A percentile compares a stretch with the other conserved stretches of the same genome.
Evolutionary conservation across 768 basidiomycete species (phyloP).

Genomic region (Hypholoma sublateritium): DNA sequence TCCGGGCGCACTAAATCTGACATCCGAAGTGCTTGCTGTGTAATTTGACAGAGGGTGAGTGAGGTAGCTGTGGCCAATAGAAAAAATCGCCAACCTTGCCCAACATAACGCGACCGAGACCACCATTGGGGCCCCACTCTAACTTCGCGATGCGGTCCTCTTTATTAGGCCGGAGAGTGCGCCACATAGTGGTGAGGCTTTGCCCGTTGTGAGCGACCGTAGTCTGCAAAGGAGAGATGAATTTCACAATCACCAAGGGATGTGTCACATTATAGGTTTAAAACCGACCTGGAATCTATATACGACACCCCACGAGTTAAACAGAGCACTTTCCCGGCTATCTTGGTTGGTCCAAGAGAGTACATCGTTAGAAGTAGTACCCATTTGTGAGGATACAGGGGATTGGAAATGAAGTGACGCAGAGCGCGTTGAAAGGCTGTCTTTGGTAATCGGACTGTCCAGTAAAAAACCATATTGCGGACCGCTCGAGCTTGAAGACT

Average conservation of each 20-base stretch:
- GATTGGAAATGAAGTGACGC: conserved; percentile 17
- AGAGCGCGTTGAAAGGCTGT: conserved; percentile 27
- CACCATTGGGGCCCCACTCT: conserved; percentile 83
- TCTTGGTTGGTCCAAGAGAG: conserved; percentile 89
- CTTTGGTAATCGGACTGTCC: too few relatives aligned
- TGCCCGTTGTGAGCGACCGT: conserved; percentile 60
- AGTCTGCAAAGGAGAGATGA: conserved; percentile 51
- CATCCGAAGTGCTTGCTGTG: conserved; percentile 59
- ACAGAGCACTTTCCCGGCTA: conserved; percentile 79
- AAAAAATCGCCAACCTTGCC: conserved; percentile 59
- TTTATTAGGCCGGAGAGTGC: conserved; percentile 78
- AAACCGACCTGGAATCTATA: conserved; percentile 77
- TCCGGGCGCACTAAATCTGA: conserved; percentile 77
- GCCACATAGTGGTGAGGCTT: conserved; percentile 76
- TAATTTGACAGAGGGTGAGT: conserved; percentile 18
- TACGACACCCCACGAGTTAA: conserved; percentile 77
- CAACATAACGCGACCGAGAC: conserved; percentile 81
- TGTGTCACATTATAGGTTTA: conserved; percentile 1
- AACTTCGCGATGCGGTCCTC: conserved; percentile 88
- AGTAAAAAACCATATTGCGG: too few relatives aligned
- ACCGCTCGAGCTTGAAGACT: too few relatives aligned
- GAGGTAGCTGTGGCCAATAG: conserved; percentile 1
- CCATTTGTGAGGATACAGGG: conserved; percentile 24
- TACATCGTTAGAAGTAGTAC: conserved; percentile 58
- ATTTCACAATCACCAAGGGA: neutral